A percentile compares a stretch with the other conserved stretches of the same genome.
Evolutionary conservation across 208 protist species (phyloP).

Genomic region (Trypanosoma boissoni): DNA sequence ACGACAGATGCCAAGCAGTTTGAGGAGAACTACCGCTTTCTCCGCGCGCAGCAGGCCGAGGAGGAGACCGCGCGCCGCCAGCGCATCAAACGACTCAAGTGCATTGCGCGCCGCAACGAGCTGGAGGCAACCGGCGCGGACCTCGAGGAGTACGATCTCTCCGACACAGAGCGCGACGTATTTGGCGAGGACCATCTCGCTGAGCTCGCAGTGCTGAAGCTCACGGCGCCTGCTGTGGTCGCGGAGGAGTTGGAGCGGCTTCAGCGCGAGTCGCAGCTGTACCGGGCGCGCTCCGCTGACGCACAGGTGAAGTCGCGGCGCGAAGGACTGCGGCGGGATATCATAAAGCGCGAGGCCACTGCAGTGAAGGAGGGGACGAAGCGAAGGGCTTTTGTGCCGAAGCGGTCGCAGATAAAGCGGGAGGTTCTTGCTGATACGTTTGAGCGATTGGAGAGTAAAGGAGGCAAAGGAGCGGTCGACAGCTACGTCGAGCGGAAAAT

Average conservation of each 20-base stretch:
- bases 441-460: slow-evolving; percentile 59
- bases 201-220: slow-evolving; percentile 55
- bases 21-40: slow-evolving; percentile 78
- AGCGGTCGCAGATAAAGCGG: slow-evolving; percentile 67
- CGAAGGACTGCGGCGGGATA: slow-evolving; percentile 37
- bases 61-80: slow-evolving; percentile 65
- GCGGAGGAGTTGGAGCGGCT: slow-evolving; percentile 58
- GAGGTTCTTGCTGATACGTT: slow-evolving; percentile 72
- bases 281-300: slow-evolving; percentile 43
- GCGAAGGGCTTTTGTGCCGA: slow-evolving; percentile 73
- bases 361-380: slow-evolving; percentile 74
- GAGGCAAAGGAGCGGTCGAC: slow-evolving; percentile 80
- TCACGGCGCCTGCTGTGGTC: slow-evolving; percentile 46
- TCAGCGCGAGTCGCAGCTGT: slow-evolving; percentile 67
- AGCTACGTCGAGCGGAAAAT: slow-evolving; percentile 61
- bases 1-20: slow-evolving; percentile 46
- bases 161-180: slow-evolving; percentile 70
- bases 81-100: slow-evolving; percentile 67
- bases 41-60: slow-evolving; percentile 63
- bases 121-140: slow-evolving; percentile 64
- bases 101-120: slow-evolving; percentile 60
- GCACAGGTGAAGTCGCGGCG: slow-evolving; percentile 36
- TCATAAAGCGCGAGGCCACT: slow-evolving; percentile 69
- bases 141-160: slow-evolving; percentile 78
- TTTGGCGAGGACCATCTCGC: slow-evolving; percentile 69